These are phyloP conservation scores for Chenopodium formosanum DNA, from an alignment of 148 eudicot genomes.

Conservation along the genomic window DNA sequence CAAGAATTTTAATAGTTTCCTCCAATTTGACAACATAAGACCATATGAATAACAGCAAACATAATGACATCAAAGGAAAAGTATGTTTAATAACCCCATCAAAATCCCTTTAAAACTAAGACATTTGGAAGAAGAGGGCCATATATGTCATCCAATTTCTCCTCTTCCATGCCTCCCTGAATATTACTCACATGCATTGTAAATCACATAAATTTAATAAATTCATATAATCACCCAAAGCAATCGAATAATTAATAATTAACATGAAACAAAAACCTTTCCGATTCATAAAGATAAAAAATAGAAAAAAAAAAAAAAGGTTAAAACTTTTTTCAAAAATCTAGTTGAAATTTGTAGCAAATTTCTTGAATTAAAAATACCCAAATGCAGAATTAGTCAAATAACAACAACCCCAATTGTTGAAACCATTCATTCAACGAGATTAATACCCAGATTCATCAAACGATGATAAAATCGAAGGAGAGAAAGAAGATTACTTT, in stretches of 20 bases:
- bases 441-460: background rate
- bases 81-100: background rate
- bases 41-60: background rate
- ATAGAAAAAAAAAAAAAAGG: background rate
- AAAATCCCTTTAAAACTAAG: background rate
- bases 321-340: background rate
- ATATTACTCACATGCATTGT: background rate
- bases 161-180: background rate
- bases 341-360: background rate
- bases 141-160: background rate
- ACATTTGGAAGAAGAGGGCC: background rate
- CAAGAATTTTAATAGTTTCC: background rate
- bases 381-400: constrained; percentile 19
- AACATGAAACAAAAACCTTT: background rate
- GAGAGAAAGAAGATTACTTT: constrained; percentile 40
- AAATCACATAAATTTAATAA: background rate
- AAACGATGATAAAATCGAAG: background rate
- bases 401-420: constrained; percentile 20
- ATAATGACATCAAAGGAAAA: background rate
- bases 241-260: background rate
- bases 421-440: constrained; percentile 10
- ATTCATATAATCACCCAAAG: background rate
- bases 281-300: background rate
- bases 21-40: background rate
- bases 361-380: background rate